Percentiles rank a stretch among this genome's conserved stretches.
Conservation (phyloP, 202 grass and related monocot species). For the Panicum hallii region DNA sequence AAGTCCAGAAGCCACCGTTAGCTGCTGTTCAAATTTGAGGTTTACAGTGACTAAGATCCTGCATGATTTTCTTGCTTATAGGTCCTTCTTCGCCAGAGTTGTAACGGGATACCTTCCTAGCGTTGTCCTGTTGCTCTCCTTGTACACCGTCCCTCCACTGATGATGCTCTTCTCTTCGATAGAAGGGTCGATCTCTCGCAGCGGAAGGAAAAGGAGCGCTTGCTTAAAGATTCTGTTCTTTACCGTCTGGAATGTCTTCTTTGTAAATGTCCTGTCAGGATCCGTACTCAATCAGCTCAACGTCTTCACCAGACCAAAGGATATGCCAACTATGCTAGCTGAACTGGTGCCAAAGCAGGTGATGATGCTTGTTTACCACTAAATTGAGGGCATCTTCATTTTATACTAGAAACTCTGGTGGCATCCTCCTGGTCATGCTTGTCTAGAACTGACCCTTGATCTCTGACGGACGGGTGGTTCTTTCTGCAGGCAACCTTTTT, state of each 20-base stretch:
- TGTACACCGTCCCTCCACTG: slow-evolving; percentile 87
- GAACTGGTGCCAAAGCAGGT: slow-evolving; percentile 96
- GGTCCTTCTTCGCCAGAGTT: slow-evolving; percentile 65
- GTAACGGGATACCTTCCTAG: slow-evolving; percentile 95
- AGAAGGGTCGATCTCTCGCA: slow-evolving; percentile 88
- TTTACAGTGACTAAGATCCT: slow-evolving; percentile 32
- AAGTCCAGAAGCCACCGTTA: slow-evolving; percentile 51
- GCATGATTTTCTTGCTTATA: slow-evolving; percentile 51
- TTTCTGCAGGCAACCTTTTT: slow-evolving; percentile 88
- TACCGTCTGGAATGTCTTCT: slow-evolving; percentile 94
- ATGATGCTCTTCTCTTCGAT: slow-evolving; percentile 95
- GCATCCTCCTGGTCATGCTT: neutral
- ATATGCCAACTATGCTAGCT: slow-evolving; percentile 82
- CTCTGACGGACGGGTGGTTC: neutral
- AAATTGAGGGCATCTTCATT: neutral
- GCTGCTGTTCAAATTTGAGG: neutral
- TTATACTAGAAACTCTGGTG: neutral
- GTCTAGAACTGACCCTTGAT: neutral
- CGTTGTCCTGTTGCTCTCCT: slow-evolving; percentile 73
- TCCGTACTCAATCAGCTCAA: slow-evolving; percentile 74
- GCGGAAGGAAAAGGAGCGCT: slow-evolving; percentile 82
- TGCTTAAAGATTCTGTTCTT: slow-evolving; percentile 89
- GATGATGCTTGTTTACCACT: neutral
- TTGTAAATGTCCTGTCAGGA: slow-evolving; percentile 91
- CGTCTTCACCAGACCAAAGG: slow-evolving; percentile 75